Evolutionary conservation across 148 eudicot species (phyloP).

Genomic region (Euryodendron excelsum): DNA sequence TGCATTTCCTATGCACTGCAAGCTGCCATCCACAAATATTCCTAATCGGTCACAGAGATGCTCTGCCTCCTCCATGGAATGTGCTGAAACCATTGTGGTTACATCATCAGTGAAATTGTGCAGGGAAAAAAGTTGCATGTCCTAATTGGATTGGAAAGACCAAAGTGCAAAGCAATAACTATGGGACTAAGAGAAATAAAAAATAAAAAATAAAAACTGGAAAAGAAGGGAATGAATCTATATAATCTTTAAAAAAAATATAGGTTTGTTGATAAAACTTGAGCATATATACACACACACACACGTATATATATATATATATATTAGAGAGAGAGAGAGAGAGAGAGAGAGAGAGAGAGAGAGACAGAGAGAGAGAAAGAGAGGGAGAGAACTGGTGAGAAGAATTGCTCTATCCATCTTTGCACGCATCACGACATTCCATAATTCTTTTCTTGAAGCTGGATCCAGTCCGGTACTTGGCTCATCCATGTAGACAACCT

Average conservation of each 20-base stretch:
- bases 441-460: constrained; percentile 82
- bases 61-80: constrained; percentile 95
- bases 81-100: constrained; percentile 52
- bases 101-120: not conserved
- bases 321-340: too few relatives aligned
- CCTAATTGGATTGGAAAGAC: too few relatives aligned
- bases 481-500: constrained; percentile 98
- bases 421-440: constrained; percentile 86
- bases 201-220: too few relatives aligned
- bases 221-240: too few relatives aligned
- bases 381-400: constrained; percentile 64
- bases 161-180: too few relatives aligned
- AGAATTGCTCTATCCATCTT: constrained; percentile 76
- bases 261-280: too few relatives aligned
- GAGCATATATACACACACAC: too few relatives aligned
- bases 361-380: not conserved
- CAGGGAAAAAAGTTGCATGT: not conserved
- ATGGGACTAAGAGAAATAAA: too few relatives aligned
- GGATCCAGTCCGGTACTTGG: constrained; percentile 96
- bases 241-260: too few relatives aligned
- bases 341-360: too few relatives aligned
- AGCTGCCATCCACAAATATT: constrained; percentile 77
- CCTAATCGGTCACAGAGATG: constrained; percentile 82
- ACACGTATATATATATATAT: too few relatives aligned
- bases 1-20: constrained; percentile 85